A percentile compares a stretch with the other conserved stretches of the same genome.
Evolutionary conservation across 176 grass and related monocot species (phyloP).

Genomic region (Ananas comosus): DNA sequence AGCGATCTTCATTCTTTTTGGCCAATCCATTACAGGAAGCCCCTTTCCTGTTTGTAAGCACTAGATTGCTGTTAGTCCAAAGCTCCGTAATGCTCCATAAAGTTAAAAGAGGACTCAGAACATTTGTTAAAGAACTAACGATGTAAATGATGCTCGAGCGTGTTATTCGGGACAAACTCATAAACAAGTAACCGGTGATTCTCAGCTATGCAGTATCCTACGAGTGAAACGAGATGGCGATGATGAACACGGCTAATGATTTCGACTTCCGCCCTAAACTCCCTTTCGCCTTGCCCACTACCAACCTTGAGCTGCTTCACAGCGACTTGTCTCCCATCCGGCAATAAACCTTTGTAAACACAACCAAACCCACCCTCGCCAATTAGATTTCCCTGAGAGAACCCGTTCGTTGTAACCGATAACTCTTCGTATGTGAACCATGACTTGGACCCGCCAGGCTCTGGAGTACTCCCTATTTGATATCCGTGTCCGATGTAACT

Average conservation of each 20-base stretch:
- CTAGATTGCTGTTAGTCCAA: not conserved
- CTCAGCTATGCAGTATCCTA: constrained; percentile 61
- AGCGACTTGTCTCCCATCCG: constrained; percentile 56
- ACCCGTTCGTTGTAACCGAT: constrained; percentile 33
- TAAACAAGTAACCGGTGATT: constrained; percentile 63
- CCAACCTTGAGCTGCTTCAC: constrained; percentile 78
- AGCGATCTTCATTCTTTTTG: constrained; percentile 66
- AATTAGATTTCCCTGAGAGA: constrained; percentile 35
- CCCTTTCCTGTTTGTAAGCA: constrained; percentile 24
- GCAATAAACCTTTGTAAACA: constrained; percentile 42
- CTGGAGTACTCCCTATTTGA: not conserved
- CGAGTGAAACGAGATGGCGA: constrained; percentile 66
- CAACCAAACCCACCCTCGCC: constrained; percentile 65
- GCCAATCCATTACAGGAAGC: constrained; percentile 57
- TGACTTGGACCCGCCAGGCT: constrained; percentile 30
- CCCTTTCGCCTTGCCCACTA: constrained; percentile 53
- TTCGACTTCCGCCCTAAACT: constrained; percentile 66
- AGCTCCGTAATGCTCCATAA: not conserved
- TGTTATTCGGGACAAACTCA: constrained; percentile 68
- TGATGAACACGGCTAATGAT: constrained; percentile 94
- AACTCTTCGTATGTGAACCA: constrained; percentile 62
- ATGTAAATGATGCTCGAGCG: constrained; percentile 69
- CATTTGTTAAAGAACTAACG: constrained; percentile 17
- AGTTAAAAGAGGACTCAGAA: not conserved
- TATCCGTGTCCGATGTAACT: not conserved